phyloP scores from a whole-genome alignment of 768 basidiomycete species.

The Suillus alpinus region DNA sequence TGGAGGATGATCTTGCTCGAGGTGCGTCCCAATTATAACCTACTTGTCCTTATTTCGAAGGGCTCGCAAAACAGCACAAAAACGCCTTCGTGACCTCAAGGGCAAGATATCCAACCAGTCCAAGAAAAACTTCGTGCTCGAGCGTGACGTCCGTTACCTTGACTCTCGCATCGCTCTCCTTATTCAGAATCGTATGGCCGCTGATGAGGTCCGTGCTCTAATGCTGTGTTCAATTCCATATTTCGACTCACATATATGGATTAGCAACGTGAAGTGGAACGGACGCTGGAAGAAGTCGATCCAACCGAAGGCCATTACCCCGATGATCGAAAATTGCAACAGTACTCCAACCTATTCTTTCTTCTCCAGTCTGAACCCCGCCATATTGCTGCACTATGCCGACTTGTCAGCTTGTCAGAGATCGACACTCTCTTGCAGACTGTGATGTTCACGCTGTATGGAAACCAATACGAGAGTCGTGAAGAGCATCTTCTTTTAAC shows the following conservation, averaged over 20 bases:
- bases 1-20: slow-evolving; percentile 94
- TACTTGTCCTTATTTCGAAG: background rate
- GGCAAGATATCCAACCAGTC: slow-evolving; percentile 96
- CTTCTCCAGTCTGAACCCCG: slow-evolving; percentile 96
- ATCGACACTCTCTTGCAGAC: slow-evolving; percentile 99
- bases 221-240: background rate
- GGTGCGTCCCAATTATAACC: slow-evolving; percentile 46
- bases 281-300: slow-evolving; percentile 94
- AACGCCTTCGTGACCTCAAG: slow-evolving; percentile 93
- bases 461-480: slow-evolving; percentile 97
- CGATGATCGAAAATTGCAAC: slow-evolving; percentile 90
- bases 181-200: slow-evolving; percentile 97
- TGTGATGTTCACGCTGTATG: slow-evolving; percentile 99
- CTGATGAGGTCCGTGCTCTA: slow-evolving; percentile 72
- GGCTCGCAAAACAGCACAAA: slow-evolving; percentile 68
- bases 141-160: slow-evolving; percentile 96
- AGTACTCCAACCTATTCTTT: slow-evolving; percentile 99
- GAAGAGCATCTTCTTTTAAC: slow-evolving; percentile 98
- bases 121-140: slow-evolving; percentile 99
- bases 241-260: slow-evolving; percentile 13
- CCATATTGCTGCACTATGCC: slow-evolving; percentile 93
- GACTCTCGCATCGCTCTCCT: slow-evolving; percentile 96
- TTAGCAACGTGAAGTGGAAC: slow-evolving; percentile 92
- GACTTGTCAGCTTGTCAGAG: slow-evolving; percentile 92
- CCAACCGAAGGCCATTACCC: slow-evolving; percentile 90